These are phyloP conservation scores for Moniliophthora roreri DNA, from an alignment of 1,284 basidiomycete species.

Conservation along the genomic window DNA sequence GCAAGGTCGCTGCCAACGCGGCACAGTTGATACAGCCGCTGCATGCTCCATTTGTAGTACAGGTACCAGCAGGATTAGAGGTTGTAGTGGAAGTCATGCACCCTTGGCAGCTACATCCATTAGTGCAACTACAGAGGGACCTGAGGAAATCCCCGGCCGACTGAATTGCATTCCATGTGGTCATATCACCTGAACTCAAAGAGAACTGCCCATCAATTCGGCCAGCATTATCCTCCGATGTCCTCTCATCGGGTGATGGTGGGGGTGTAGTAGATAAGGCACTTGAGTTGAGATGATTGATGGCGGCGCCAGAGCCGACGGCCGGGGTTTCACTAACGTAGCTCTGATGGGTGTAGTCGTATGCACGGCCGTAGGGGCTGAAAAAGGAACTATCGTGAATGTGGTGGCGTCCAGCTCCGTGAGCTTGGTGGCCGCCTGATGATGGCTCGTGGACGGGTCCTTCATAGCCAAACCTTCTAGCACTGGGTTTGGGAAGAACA, in stretches of 20 bases:
- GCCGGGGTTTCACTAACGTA: constrained; percentile 7
- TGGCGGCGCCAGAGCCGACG: neutral
- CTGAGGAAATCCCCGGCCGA: no score
- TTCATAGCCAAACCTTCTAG: constrained; percentile 14
- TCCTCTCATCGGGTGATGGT: no score
- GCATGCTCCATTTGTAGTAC: constrained; percentile 48
- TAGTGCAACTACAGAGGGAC: no score
- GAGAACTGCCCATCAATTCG: no score
- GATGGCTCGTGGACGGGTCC: constrained; percentile 43
- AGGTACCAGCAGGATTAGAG: constrained; percentile 27
- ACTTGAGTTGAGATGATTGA: neutral
- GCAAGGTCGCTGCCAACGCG: constrained; percentile 29
- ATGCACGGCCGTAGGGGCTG: constrained; percentile 64
- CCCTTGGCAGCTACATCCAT: no score
- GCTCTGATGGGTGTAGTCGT: constrained; percentile 35
- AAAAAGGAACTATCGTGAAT: constrained; percentile 43
- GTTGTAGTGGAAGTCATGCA: no score
- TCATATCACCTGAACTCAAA: no score
- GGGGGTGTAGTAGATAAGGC: no score
- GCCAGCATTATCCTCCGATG: no score
- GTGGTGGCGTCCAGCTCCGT: constrained; percentile 28
- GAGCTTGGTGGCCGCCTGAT: constrained; percentile 27
- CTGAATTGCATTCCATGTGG: no score
- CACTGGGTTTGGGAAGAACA: constrained; percentile 47
- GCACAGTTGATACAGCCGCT: constrained; percentile 60